Evolutionary conservation across 2,329 filamentous ascomycete genomes (phyloP).

Genomic region (Zasmidium cellare): DNA sequence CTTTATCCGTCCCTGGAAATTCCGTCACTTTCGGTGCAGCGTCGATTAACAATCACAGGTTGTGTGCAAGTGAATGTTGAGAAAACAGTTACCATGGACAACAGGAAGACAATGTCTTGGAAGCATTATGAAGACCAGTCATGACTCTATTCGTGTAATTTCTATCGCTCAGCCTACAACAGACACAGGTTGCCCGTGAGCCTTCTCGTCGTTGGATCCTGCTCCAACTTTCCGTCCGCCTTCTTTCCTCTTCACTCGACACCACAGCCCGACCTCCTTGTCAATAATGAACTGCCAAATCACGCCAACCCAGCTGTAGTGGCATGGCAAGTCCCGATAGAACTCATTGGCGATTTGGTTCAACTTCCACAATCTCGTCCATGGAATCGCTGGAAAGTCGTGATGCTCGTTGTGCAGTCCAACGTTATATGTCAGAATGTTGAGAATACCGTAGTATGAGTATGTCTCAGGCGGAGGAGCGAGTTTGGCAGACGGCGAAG

Average conservation of each 20-base stretch:
- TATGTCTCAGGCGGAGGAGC: conserved; percentile 81
- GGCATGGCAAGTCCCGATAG: conserved; percentile 81
- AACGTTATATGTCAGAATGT: conserved; percentile 93
- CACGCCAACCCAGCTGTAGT: conserved; percentile 88
- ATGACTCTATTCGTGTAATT: background rate
- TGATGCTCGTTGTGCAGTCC: conserved; percentile 98
- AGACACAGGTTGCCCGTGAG: conserved; percentile 18
- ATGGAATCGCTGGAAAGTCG: conserved; percentile 95
- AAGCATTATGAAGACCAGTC: too few species aligned
- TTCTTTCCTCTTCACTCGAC: conserved; percentile 87
- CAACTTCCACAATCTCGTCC: conserved; percentile 79
- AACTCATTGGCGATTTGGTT: conserved; percentile 84
- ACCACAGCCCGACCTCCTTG: conserved; percentile 83
- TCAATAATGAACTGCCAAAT: conserved; percentile 97
- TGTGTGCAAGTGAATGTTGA: background rate
- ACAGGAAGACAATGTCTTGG: too few species aligned
- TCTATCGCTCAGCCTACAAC: conserved; percentile 10
- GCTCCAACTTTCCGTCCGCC: conserved; percentile 63
- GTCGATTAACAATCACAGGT: background rate
- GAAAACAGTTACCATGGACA: too few species aligned
- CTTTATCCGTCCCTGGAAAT: too few species aligned
- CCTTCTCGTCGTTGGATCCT: conserved; percentile 1
- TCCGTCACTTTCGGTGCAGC: background rate
- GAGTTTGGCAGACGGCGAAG: conserved; percentile 46
- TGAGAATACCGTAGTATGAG: conserved; percentile 92